Conservation (phyloP, 2,329 filamentous ascomycete genomes). For the Diaporthe sp. region DNA sequence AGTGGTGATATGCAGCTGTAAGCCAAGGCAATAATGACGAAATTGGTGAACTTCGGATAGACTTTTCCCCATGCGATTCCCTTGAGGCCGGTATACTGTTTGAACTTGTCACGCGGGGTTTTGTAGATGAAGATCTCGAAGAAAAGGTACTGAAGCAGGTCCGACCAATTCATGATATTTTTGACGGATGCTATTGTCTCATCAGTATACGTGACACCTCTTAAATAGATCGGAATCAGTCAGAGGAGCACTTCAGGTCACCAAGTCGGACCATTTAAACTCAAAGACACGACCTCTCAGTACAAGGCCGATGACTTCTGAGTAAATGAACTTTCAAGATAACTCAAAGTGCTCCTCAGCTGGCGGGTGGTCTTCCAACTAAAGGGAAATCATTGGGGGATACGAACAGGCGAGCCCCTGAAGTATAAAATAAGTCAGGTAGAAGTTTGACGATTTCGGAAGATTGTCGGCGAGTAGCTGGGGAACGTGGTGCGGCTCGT, state of each 20-base stretch:
- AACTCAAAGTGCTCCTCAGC: not conserved
- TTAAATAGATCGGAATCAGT: not conserved
- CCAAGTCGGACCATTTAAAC: not conserved
- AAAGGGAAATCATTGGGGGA: not conserved
- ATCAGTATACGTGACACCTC: not conserved
- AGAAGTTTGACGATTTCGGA: conserved; percentile 82
- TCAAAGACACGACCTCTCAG: not conserved
- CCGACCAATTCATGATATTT: conserved; percentile 80
- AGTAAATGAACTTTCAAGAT: not conserved
- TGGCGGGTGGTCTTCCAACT: not conserved
- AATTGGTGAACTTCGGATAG: conserved; percentile 81
- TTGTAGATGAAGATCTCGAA: conserved; percentile 82
- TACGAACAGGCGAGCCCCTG: conserved; percentile 44
- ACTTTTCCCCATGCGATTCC: conserved; percentile 83
- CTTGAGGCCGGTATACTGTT: conserved; percentile 77
- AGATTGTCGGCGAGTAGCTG: conserved; percentile 73
- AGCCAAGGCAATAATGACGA: conserved; percentile 80
- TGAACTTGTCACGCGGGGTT: conserved; percentile 82
- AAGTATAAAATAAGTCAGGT: conserved; percentile 61
- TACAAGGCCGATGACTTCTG: not conserved
- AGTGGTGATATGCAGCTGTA: conserved; percentile 89
- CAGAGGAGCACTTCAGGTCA: not conserved
- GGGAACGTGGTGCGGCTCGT: conserved; percentile 69
- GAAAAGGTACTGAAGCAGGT: conserved; percentile 60
- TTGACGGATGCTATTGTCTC: conserved; percentile 62